These are phyloP conservation scores for Podospora comata DNA, from an alignment of 495 filamentous ascomycete genomes.

Conservation along the genomic window DNA sequence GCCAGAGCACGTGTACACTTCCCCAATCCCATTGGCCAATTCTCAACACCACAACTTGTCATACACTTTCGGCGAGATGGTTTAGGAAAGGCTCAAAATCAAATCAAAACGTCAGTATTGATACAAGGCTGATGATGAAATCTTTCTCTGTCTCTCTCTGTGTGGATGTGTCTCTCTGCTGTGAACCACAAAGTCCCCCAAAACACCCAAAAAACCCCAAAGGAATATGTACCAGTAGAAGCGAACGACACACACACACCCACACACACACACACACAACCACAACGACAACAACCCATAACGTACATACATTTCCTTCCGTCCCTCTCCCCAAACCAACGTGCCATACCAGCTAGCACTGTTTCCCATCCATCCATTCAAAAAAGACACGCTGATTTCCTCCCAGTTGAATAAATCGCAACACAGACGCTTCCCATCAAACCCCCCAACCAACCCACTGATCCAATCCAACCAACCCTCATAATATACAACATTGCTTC, in stretches of 20 bases:
- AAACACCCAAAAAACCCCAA: too few species aligned
- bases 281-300: background rate
- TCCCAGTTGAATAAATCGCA: background rate
- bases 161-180: background rate
- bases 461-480: background rate
- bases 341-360: background rate
- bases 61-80: background rate
- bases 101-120: background rate
- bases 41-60: background rate
- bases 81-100: background rate
- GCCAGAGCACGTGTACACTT: background rate
- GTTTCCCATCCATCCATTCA: background rate
- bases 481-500: background rate
- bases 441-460: background rate
- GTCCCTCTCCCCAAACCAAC: background rate
- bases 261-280: too few species aligned
- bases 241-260: background rate
- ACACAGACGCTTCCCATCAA: background rate
- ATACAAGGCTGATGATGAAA: background rate
- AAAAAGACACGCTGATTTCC: background rate
- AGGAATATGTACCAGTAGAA: conserved; percentile 1
- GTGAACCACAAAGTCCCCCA: background rate
- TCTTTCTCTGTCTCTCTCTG: too few species aligned
- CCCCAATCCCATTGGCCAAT: background rate
- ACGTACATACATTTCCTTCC: too few species aligned